Base-by-base conservation (phyloP, 1,284 basidiomycete genomes). In the Heterobasidion parviporum region DNA sequence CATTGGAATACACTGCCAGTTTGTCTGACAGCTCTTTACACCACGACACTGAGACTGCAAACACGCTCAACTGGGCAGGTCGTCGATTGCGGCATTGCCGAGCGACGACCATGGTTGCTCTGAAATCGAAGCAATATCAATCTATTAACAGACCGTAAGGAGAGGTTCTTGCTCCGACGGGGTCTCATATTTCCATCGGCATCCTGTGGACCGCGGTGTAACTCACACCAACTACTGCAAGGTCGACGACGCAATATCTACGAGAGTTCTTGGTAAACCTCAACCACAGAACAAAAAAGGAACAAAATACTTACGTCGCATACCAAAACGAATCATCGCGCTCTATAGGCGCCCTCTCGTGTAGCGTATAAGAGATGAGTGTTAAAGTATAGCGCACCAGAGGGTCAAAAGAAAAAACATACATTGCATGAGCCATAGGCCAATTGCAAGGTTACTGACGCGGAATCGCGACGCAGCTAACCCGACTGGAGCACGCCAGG, bases 281-380 rank as follows among this genome's bases (percentile, higher is more conserved):
- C 38, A n/a, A n/a, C 2, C n/a, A 10, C 38, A 41, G 10, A 41
- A 41, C 3, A 10, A n/a, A 41, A 6, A 41, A 3, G 0, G 38
- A 41, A 5, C n/a, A n/a, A 10, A 12, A 6, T 41, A n/a, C 38
- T 41, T 41, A 65, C 57, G 70, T 66, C n/a, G 66, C 68, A 58
- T 73, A 73, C 63, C 68, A 70, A 60, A 74, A 72, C 35, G 62
- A 63, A 35, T 72, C 68, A 41, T 64, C 64, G 6, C 63, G 62
- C n/a, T 63, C 57, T 32, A 71, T 72, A 2, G 72, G 72, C 14
- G 72, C 63, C 71, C 71, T 67, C 50, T 47, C 16, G 3, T 41
- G 38, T 41, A 41, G 38, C 38, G 10, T 41, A n/a, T 41, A 48
- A 55, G 20, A 26, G 33, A 41, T 32, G 7, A 14, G 5, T 8